These are phyloP conservation scores for Linnemannia elongata DNA, from an alignment of 192 early-diverging fungal species.

Conservation along the genomic window DNA sequence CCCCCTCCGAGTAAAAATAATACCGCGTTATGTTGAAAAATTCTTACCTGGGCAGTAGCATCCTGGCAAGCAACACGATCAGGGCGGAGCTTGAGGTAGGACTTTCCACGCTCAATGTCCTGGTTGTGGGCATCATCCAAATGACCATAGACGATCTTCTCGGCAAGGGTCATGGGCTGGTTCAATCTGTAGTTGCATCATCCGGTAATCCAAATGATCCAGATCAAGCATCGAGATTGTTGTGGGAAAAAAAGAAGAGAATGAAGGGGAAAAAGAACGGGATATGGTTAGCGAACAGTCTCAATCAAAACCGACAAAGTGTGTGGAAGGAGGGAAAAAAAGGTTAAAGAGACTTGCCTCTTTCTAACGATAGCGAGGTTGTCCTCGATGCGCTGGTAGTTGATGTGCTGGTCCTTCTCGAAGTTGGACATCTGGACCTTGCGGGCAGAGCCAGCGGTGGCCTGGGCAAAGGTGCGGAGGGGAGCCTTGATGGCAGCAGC, in stretches of 20 bases:
- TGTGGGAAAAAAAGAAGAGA: background rate
- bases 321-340: background rate
- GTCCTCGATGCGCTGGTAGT: constrained; percentile 96
- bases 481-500: constrained; percentile 57
- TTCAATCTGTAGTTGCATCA: constrained; percentile 71
- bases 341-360: constrained; percentile 70
- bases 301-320: no score
- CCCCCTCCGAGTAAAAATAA: background rate
- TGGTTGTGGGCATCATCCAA: constrained; percentile 95
- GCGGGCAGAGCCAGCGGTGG: constrained; percentile 60
- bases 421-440: constrained; percentile 95
- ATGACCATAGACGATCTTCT: constrained; percentile 99
- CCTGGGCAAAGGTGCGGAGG: constrained; percentile 69
- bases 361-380: constrained; percentile 95
- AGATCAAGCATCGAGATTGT: background rate
- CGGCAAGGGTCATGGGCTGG: constrained; percentile 93
- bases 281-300: background rate
- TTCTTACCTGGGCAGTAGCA: constrained; percentile 87
- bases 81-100: constrained; percentile 96
- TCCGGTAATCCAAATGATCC: background rate
- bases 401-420: constrained; percentile 95
- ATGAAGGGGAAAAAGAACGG: background rate
- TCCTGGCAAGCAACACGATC: constrained; percentile 99
- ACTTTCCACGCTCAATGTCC: constrained; percentile 92
- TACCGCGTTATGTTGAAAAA: background rate